Percentiles rank a stretch among this genome's conserved stretches.
Evolutionary conservation across 768 basidiomycete genomes (phyloP).

Genomic region (Suillus decipiens): DNA sequence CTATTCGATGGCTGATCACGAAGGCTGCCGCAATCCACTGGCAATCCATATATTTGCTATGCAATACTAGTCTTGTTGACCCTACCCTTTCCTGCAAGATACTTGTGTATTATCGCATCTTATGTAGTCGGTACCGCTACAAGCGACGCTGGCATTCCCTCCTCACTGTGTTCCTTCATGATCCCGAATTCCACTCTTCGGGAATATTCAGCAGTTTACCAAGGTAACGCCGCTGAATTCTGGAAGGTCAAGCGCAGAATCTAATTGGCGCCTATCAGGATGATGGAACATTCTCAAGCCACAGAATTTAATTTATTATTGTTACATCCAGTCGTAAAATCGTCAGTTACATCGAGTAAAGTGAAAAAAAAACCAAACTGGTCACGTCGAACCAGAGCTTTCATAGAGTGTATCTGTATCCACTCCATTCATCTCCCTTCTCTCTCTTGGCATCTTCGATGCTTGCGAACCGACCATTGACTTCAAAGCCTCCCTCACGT

Average conservation of each 20-base stretch:
- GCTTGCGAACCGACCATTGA: slow-evolving; percentile 58
- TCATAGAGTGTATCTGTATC: slow-evolving; percentile 69
- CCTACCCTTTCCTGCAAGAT: not conserved
- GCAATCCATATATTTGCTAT: not conserved
- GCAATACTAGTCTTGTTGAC: not conserved
- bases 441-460: slow-evolving; percentile 66
- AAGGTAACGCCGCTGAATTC: not conserved
- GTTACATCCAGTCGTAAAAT: slow-evolving; percentile 2
- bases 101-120: slow-evolving; percentile 62
- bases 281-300: not conserved
- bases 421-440: slow-evolving; percentile 77
- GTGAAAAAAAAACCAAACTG: not conserved
- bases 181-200: slow-evolving; percentile 57
- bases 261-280: not conserved
- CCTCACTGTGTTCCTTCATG: slow-evolving; percentile 72
- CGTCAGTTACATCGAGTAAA: not conserved
- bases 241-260: not conserved
- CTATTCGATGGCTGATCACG: not conserved
- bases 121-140: slow-evolving; percentile 77
- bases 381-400: not conserved
- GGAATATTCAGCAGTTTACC: slow-evolving; percentile 62
- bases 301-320: not conserved
- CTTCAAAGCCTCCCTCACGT: slow-evolving; percentile 37
- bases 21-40: not conserved
- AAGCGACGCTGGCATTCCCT: slow-evolving; percentile 77